Conservation (phyloP, 179 eudicot species). For the Patellifolia procumbens region DNA sequence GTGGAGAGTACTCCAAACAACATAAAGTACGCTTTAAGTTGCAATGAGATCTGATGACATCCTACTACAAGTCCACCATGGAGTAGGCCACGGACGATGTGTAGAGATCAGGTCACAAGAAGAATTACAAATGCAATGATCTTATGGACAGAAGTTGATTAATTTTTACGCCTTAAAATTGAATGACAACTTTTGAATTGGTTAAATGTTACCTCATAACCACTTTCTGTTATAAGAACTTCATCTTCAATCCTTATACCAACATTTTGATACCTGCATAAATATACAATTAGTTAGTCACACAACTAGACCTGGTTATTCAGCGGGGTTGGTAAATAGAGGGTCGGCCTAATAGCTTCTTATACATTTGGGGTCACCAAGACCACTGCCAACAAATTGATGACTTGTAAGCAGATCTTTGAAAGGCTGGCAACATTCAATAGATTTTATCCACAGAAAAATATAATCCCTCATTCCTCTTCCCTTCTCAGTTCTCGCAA, state of each 20-base stretch:
- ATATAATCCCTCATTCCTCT: not conserved
- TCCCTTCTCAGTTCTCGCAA: not conserved
- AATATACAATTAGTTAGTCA: not conserved
- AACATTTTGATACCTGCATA: conserved; percentile 84
- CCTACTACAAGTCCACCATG: not conserved
- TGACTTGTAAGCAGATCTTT: not conserved
- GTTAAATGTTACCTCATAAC: conserved; percentile 64
- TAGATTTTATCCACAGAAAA: not conserved
- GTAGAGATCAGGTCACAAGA: not conserved
- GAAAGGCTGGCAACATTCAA: too few relatives aligned
- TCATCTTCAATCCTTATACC: conserved; percentile 98
- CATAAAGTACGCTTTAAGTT: not conserved
- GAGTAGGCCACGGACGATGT: not conserved
- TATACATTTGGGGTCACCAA: not conserved
- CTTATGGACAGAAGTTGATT: not conserved
- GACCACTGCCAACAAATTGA: not conserved
- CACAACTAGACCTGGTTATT: too few relatives aligned
- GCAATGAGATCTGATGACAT: not conserved
- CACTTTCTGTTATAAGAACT: conserved; percentile 84
- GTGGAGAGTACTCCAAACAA: too few relatives aligned
- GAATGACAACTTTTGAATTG: conserved; percentile 9
- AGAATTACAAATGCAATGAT: not conserved
- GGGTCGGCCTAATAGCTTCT: too few relatives aligned
- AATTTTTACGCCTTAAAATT: not conserved
- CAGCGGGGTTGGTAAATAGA: too few relatives aligned